phyloP scores from a whole-genome alignment of 2,329 filamentous ascomycete genomes.

The Lachnellula subtilissima region DNA sequence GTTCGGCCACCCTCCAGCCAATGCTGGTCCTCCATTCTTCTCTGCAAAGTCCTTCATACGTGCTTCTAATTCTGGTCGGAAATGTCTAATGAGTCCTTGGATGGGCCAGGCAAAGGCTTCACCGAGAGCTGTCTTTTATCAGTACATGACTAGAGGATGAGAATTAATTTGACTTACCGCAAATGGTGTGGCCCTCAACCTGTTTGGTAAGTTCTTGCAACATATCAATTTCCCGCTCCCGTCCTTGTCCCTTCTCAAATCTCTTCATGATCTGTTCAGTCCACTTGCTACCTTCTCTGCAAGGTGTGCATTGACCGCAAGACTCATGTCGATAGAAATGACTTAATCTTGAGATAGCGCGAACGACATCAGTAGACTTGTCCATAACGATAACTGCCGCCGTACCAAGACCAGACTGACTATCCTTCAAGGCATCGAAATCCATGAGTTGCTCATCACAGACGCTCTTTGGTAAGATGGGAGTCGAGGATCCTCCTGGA shows the following conservation, averaged over 20 bases:
- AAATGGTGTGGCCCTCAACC: slow-evolving; percentile 98
- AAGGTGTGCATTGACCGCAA: slow-evolving; percentile 98
- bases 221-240: slow-evolving; percentile 96
- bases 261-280: slow-evolving; percentile 98
- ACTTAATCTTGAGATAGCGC: slow-evolving; percentile 85
- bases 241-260: slow-evolving; percentile 86
- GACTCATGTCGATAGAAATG: slow-evolving; percentile 99
- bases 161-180: slow-evolving; percentile 54
- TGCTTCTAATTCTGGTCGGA: slow-evolving; percentile 90
- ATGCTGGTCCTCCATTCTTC: slow-evolving; percentile 65
- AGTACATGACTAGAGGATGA: not conserved
- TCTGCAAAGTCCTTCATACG: slow-evolving; percentile 77
- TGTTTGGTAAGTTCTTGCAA: slow-evolving; percentile 98
- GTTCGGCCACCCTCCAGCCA: slow-evolving; percentile 85
- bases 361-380: slow-evolving; percentile 93
- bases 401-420: slow-evolving; percentile 92
- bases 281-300: slow-evolving; percentile 98
- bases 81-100: slow-evolving; percentile 96
- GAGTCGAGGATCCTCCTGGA: slow-evolving; percentile 92
- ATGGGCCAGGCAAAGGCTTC: slow-evolving; percentile 99
- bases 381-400: slow-evolving; percentile 99
- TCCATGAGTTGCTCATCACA: slow-evolving; percentile 98
- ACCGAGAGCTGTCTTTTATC: slow-evolving; percentile 60
- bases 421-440: slow-evolving; percentile 97
- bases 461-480: slow-evolving; percentile 81